Evolutionary conservation across 2,329 filamentous ascomycete genomes (phyloP).

Genomic region (Pseudogymnoascus sp.): DNA sequence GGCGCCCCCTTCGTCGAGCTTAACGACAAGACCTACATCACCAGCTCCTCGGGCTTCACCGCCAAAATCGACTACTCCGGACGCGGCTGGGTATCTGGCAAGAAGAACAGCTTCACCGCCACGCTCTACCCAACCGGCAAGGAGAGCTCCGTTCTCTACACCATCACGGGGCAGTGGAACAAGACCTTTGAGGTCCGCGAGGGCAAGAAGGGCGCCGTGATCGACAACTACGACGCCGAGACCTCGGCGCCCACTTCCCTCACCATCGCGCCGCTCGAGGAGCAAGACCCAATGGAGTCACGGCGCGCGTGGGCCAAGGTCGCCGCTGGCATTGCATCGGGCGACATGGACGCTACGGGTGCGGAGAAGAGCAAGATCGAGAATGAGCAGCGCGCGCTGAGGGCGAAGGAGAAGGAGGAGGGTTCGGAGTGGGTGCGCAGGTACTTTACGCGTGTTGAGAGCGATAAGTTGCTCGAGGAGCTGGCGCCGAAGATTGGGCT

Average conservation of each 20-base stretch:
- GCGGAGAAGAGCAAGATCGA: constrained; percentile 83
- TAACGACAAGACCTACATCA: constrained; percentile 75
- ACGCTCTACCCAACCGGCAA: constrained; percentile 60
- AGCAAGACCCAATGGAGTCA: constrained; percentile 81
- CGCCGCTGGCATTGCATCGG: constrained; percentile 66
- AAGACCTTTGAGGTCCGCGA: constrained; percentile 72
- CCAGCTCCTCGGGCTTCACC: constrained; percentile 77
- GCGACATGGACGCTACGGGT: constrained; percentile 75
- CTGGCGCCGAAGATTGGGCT: constrained; percentile 35
- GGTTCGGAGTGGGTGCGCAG: constrained; percentile 70
- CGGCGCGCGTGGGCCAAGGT: constrained; percentile 84
- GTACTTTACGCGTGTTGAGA: constrained; percentile 61
- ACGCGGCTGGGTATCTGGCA: constrained; percentile 89
- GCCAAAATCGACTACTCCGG: constrained; percentile 88
- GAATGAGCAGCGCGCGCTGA: constrained; percentile 70
- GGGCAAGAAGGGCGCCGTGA: constrained; percentile 44
- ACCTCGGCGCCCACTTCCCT: constrained; percentile 56
- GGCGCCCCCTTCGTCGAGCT: constrained; percentile 86
- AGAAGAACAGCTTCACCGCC: constrained; percentile 86
- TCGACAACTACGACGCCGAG: constrained; percentile 55
- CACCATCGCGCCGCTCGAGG: constrained; percentile 59
- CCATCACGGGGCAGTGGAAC: constrained; percentile 85
- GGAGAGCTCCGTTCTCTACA: constrained; percentile 69
- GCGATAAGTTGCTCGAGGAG: constrained; percentile 33
- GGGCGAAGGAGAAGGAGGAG: constrained; percentile 66